phyloP scores from a whole-genome alignment of 1,284 basidiomycete species.

The Leccinum colubrinum region DNA sequence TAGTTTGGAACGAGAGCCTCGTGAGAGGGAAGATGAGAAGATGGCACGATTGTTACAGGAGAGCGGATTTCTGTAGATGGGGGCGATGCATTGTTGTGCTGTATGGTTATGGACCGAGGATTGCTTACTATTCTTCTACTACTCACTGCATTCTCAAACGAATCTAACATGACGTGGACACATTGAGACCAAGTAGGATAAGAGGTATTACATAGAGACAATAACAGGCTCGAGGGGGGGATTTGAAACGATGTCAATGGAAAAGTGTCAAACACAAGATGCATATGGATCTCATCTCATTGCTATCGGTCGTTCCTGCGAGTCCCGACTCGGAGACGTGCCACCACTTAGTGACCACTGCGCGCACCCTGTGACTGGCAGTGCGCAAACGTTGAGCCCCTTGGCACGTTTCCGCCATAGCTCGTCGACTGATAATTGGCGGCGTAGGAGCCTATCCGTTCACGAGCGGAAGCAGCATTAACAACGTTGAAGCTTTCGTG shows the following conservation, averaged over 20 bases:
- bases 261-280: neutral
- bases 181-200: neutral
- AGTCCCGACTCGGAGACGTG: neutral
- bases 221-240: neutral
- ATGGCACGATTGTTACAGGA: constrained; percentile 88
- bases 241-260: neutral
- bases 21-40: constrained; percentile 92
- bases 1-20: constrained; percentile 85
- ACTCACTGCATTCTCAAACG: neutral
- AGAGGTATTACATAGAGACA: neutral
- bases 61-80: constrained; percentile 74
- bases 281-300: neutral
- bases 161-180: neutral
- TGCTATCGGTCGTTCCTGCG: neutral
- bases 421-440: constrained; percentile 24
- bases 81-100: constrained; percentile 11
- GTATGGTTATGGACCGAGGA: constrained; percentile 22
- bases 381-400: constrained; percentile 7
- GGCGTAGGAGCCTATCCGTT: constrained; percentile 9
- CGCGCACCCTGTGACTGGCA: constrained; percentile 13
- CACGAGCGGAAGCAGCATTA: neutral
- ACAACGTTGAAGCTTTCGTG: neutral
- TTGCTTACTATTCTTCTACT: constrained; percentile 10
- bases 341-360: neutral
- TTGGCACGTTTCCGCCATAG: constrained; percentile 18